A percentile compares a stretch with the other conserved stretches of the same genome.
Evolutionary conservation across 2,329 filamentous ascomycete species (phyloP).

Genomic region (Calonectria leucothoes): DNA sequence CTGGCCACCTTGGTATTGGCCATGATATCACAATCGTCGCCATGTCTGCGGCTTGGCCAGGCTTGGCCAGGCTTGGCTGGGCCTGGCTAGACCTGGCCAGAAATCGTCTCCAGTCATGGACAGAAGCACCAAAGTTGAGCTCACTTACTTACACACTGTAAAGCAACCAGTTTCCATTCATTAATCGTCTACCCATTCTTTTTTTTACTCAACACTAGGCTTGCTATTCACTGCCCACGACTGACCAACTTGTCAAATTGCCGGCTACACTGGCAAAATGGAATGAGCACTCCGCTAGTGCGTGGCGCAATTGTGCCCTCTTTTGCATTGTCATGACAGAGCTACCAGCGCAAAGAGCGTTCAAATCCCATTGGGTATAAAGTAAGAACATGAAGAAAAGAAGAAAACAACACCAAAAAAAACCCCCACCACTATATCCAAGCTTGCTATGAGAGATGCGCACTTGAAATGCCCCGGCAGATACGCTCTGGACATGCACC

Average conservation of each 20-base stretch:
- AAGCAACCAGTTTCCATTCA: background rate
- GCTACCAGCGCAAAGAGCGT: background rate
- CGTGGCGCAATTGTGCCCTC: too few relatives aligned
- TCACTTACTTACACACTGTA: background rate
- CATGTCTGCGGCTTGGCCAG: too few relatives aligned
- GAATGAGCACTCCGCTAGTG: too few relatives aligned
- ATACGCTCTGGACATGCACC: too few relatives aligned
- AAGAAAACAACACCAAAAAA: background rate
- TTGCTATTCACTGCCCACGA: too few relatives aligned
- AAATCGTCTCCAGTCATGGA: too few relatives aligned
- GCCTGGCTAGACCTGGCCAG: too few relatives aligned
- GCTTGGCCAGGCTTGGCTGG: too few relatives aligned
- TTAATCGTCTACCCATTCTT: background rate
- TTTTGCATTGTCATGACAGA: background rate
- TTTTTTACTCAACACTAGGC: background rate
- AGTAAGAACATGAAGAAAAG: background rate
- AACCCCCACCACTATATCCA: background rate
- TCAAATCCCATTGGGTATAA: background rate
- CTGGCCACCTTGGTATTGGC: too few relatives aligned
- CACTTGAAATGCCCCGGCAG: background rate
- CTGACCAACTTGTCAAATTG: too few relatives aligned
- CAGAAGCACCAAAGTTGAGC: background rate
- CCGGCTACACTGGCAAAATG: too few relatives aligned
- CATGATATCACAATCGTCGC: too few relatives aligned
- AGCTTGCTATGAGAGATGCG: background rate